Evolutionary conservation across 176 grass and related monocot species (phyloP).

Genomic region (Pontederia crassipes): DNA sequence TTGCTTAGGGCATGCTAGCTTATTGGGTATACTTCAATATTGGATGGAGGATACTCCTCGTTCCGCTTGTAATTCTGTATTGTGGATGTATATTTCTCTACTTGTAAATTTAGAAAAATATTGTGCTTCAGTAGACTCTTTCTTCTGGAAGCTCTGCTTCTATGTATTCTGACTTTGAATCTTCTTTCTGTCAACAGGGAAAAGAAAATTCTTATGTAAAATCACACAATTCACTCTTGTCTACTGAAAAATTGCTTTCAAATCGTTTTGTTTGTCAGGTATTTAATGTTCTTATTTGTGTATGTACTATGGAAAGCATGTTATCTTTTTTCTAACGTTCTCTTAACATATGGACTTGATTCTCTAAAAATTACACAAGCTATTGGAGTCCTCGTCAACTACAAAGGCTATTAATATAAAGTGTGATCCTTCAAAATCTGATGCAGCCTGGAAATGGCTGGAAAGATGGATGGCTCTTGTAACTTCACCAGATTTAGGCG

Average conservation of each 20-base stretch:
- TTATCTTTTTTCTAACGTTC: slow-evolving; percentile 6
- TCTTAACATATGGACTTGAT: slow-evolving; percentile 11
- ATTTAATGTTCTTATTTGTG: neutral
- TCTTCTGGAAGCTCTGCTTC: neutral
- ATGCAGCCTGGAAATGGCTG: slow-evolving; percentile 16
- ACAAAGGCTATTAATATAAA: slow-evolving; percentile 65
- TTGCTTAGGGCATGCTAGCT: no score
- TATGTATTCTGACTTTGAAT: neutral
- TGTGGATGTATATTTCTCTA: no score
- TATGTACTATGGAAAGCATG: no score
- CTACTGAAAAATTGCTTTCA: slow-evolving; percentile 8
- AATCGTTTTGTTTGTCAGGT: slow-evolving; percentile 21
- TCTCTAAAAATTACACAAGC: slow-evolving; percentile 39
- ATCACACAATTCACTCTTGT: slow-evolving; percentile 1
- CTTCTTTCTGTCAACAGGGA: neutral
- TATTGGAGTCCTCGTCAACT: slow-evolving; percentile 40
- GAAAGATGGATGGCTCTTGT: slow-evolving; percentile 20
- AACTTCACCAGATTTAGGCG: neutral
- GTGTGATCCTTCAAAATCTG: slow-evolving; percentile 76
- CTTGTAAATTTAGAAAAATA: no score
- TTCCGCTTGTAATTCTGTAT: no score
- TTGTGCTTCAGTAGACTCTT: neutral
- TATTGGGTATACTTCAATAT: no score
- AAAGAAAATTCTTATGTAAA: neutral
- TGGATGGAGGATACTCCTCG: no score